phyloP scores from a whole-genome alignment of 225 moss, liverwort and hornwort genomes.

The Neckera pumila region DNA sequence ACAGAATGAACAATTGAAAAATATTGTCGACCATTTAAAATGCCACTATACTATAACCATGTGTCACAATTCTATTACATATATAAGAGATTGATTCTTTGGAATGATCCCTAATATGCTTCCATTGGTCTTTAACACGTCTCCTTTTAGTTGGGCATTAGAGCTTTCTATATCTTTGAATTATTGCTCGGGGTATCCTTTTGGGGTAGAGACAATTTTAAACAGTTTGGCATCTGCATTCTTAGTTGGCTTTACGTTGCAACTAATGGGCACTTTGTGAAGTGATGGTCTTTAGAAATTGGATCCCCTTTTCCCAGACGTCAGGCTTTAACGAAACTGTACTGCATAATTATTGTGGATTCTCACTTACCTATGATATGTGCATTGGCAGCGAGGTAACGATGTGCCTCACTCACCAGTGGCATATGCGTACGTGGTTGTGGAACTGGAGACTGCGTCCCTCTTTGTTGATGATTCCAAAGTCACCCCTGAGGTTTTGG shows the following conservation, averaged over 20 bases:
- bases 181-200: background rate
- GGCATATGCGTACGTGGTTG: constrained; percentile 81
- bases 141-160: background rate
- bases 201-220: background rate
- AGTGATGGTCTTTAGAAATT: background rate
- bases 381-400: constrained; percentile 68
- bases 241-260: background rate
- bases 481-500: constrained; percentile 52
- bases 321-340: background rate
- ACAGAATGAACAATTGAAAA: background rate
- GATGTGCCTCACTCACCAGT: constrained; percentile 95
- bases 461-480: constrained; percentile 80
- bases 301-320: background rate
- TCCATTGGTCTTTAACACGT: background rate
- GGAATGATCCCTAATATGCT: background rate
- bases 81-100: background rate
- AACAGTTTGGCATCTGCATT: background rate
- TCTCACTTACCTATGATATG: background rate
- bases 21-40: background rate
- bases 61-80: background rate
- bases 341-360: background rate
- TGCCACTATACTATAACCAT: background rate
- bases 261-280: background rate
- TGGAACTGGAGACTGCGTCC: constrained; percentile 63
- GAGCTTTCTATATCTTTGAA: background rate